Percentiles rank a stretch among this genome's conserved stretches.
phyloP scores from a whole-genome alignment of 441 rosid genomes.

The Monsonia emarginata region DNA sequence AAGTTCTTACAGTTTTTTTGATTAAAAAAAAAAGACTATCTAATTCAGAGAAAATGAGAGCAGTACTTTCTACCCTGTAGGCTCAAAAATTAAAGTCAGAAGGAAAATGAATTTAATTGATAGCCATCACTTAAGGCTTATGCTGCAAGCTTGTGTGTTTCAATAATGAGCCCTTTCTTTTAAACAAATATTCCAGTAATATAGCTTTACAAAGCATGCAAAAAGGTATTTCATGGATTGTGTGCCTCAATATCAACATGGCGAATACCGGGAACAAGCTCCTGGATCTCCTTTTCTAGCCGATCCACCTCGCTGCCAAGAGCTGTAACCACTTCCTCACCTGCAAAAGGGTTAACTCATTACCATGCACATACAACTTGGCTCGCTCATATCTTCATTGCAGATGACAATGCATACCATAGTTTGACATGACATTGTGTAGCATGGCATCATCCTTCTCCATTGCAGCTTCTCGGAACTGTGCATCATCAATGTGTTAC shows the following conservation, averaged over 20 bases:
- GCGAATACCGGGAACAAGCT: conserved; percentile 87
- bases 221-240: conserved; percentile 36
- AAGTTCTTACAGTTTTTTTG: no score
- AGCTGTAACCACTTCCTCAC: conserved; percentile 94
- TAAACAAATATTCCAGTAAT: not conserved
- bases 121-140: no score
- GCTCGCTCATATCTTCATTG: not conserved
- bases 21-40: no score
- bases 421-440: conserved; percentile 71
- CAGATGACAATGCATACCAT: conserved; percentile 39
- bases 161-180: not conserved
- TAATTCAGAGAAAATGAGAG: no score
- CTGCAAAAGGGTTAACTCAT: conserved; percentile 43
- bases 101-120: not conserved
- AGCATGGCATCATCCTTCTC: conserved; percentile 50
- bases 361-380: no score
- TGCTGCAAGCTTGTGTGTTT: no score
- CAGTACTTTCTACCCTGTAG: no score
- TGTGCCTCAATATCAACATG: conserved; percentile 98
- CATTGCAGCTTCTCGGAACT: conserved; percentile 75
- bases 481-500: conserved; percentile 17
- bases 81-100: not conserved
- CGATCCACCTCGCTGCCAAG: conserved; percentile 92
- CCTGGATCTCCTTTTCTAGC: conserved; percentile 86
- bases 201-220: not conserved